Base-by-base conservation (phyloP, 225 moss, liverwort and hornwort genomes). In the Straminergon stramineum region DNA sequence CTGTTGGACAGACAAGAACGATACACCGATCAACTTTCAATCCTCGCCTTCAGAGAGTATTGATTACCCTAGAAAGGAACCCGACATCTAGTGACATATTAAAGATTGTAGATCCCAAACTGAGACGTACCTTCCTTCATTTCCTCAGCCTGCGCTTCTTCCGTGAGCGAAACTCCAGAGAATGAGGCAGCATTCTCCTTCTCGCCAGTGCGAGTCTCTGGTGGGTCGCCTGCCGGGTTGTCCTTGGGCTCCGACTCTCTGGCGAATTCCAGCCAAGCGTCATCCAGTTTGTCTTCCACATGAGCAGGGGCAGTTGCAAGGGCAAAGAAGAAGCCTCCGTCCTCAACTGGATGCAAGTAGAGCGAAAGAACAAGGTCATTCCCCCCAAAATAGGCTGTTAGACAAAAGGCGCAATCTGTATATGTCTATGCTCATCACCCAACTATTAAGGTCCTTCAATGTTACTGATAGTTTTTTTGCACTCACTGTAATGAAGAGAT, bases 301-400 rank as follows among this genome's bases (percentile, higher is more conserved):
- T 99, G 99, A 31, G 99, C 99, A 58, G 99, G 99, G 32, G 99
- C 99, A 56, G 99, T 99, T 88, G 97, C 99, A 88, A 99, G 93
- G 35, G 99, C 95, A 81, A 99, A 99, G 90, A 99, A 99, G 91
- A 99, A 99, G 27, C 99, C 99, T 84, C 97, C 99, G 31, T 99
- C 99, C 83, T 99, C 99, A 88, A 96, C 99, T 99, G 95, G 82
- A 90, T 26, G n/a, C 66, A 79, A 30, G 28, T 41, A 71, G 55
- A 56, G 76, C 60, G 63, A 87, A 35, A 85, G 57, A 73, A 83
- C 26, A 80, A 55, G 75, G 66, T 84, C 61, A 86, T 75, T 45
- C 71, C 61, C 55, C 55, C 11, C 34, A 18, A 63, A 52, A 78
- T 39, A 86, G 22, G 31, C 22, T 55, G 78, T 30, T 23, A 86